phyloP scores from a whole-genome alignment of 179 eudicot genomes.

The Heliamphora pulchella region DNA sequence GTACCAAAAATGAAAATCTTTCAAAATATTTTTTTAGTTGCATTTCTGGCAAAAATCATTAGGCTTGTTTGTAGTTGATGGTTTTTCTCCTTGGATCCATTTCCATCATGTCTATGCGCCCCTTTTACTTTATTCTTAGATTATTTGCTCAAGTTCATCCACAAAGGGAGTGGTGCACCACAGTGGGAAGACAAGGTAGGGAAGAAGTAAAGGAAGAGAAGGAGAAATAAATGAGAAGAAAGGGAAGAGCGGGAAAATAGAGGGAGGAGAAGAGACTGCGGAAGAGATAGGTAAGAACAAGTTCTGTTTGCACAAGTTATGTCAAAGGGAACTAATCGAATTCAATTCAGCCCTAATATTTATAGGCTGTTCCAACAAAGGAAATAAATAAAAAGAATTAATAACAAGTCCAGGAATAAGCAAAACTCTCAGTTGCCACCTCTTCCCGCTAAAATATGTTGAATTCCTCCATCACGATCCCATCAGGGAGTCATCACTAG shows the following conservation, averaged over 20 bases:
- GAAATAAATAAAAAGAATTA: not conserved
- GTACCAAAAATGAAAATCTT: not conserved
- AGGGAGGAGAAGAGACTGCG: conserved; percentile 2
- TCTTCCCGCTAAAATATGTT: not conserved
- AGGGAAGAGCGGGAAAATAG: not conserved
- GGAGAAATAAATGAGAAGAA: not conserved
- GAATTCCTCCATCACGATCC: not conserved
- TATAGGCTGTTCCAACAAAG: not conserved
- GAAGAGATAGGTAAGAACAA: not conserved
- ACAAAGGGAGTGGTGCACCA: not conserved
- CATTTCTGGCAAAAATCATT: not conserved
- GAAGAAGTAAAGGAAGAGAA: not conserved
- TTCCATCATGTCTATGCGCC: not conserved
- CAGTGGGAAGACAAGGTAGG: not conserved
- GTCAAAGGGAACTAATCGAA: not conserved
- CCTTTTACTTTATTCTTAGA: not conserved
- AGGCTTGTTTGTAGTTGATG: not conserved
- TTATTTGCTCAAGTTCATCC: not conserved
- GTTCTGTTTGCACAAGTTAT: not conserved
- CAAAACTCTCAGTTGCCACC: not conserved
- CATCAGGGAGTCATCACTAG: not conserved
- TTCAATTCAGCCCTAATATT: not conserved
- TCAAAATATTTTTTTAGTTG: not conserved
- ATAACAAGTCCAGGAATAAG: not conserved
- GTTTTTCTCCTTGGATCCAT: not conserved